phyloP scores from a whole-genome alignment of 169 alveolate species.

The Cryptosporidium tyzzeri region DNA sequence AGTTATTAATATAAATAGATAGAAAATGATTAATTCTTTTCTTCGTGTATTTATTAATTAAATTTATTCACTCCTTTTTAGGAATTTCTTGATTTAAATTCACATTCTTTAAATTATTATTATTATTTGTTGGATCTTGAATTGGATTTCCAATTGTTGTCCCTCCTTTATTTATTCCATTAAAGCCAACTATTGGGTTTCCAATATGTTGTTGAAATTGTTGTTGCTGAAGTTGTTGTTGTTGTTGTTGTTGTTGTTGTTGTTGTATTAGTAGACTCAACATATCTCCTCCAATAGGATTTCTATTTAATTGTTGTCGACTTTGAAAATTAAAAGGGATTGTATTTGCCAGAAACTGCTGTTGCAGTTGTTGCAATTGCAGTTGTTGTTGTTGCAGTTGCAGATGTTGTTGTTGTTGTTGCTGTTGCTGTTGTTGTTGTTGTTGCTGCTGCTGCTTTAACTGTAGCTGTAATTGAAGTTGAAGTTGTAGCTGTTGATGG shows the following conservation, averaged over 20 bases:
- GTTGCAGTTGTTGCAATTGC: not conserved
- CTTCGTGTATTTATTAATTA: not conserved
- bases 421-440: not conserved
- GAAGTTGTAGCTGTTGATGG: constrained; percentile 1
- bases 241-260: not conserved
- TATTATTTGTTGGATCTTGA: not conserved
- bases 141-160: not conserved
- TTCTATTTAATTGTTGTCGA: not conserved
- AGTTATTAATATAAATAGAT: too few species aligned
- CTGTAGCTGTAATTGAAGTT: not conserved
- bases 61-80: not conserved
- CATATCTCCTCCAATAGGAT: constrained; percentile 1
- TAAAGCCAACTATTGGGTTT: not conserved
- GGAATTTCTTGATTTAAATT: not conserved
- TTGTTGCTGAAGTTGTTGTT: not conserved
- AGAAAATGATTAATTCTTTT: not conserved
- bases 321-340: not conserved
- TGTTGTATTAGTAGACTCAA: not conserved
- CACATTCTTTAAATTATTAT: not conserved
- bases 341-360: not conserved
- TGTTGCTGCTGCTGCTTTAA: not conserved
- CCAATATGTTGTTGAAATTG: constrained; percentile 17
- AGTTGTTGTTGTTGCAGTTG: not conserved
- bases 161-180: not conserved
- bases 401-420: not conserved